Evolutionary conservation across 1,284 basidiomycete genomes (phyloP), one percentile per base, ranked within the genome.

Genomic region (Heimioporus retisporus): DNA sequence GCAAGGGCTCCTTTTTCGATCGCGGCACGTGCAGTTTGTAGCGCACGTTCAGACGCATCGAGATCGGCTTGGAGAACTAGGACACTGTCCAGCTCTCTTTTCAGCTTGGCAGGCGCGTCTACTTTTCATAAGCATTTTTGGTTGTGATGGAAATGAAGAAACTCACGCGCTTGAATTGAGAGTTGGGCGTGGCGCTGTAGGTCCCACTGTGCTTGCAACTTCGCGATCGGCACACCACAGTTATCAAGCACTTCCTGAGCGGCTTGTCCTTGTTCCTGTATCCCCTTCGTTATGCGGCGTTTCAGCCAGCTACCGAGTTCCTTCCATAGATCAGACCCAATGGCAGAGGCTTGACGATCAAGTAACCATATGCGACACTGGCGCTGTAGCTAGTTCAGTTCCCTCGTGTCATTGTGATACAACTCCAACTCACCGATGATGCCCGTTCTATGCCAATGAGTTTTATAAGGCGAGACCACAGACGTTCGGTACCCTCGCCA

Each of bases 11-110:
- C 19, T 21, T 50, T 10, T 15, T 51, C 50, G n/a, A 51, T 51
- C 8, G 50, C 50, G 1, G 50, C 19, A 1, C 65, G 67, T 2
- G 65, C 64, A 0, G 58, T 28, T 6, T 67, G 59, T 15, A 83
- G 69, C 0, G 73, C 67, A 2, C 63, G 63, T 6, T 82, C 73
- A 0, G 80, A 50, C 0, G 43, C 40, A 6, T 82, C 78, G 0
- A 83, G 59, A 18, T 83, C 74, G 0, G 72, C 71, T 46, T 83
- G 81, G 0, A 84, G 72, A 0, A n/a, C 65, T 0, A 84, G 60
- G 0, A 84, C 72, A 3, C 72, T 72, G 53, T 81, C 78, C 0
- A 84, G 73, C n/a, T 83, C 78, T 28, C 77, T 80, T 21, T 81
- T 80, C 0, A 83, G 66, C 0, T 70, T 65, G 0, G 64, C 60